Evolutionary conservation across 345 rosid species (phyloP), one percentile per base, ranked within the genome.

Genomic region (Turritis glabra): DNA sequence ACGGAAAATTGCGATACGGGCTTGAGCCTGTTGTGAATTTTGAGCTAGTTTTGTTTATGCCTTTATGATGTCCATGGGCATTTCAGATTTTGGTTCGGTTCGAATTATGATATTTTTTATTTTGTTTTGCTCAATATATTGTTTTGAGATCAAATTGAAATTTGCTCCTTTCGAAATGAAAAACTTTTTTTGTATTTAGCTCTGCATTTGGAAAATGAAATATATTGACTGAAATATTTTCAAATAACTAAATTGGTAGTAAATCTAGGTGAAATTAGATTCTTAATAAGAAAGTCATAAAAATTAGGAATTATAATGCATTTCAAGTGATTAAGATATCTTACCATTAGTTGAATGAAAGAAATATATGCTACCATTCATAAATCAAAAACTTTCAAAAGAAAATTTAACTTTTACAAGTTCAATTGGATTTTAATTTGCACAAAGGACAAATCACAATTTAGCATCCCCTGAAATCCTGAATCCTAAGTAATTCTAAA

Each of bases 1-100:
- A 60, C 81, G 0, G 75, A 85, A 76, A 63, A 72, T 13, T 94
- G 97, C 71, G 78, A 75, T 73, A 80, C 84, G 44, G 81, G 84
- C 1, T 86, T 88, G 38, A 61, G 81, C 15, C 27, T 85, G 7
- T 79, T 86, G 81, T 84, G 67, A 77, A 8, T 8, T 51, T 0
- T 4, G 21, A 32, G 1, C 25, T 4, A 1, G 17, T 23, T 56
- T 54, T 61, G 25, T 51, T 23, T 35, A 52, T 29, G 53, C 35
- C 15, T 41, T n/a, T 19, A 40, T 60, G 35, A 56, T 8, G 18
- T 25, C 3, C 21, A 47, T 27, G 29, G 7, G 14, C 15, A 25
- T 30, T 37, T 33, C 7, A 25, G 35, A 25, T 29, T 75, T 67
- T 67, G 27, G 47, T 51, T 68, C 37, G 5, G 48, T 40, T 68